Evolutionary conservation across 805 yeast species (phyloP).

Genomic region (Teunomyces atbi): DNA sequence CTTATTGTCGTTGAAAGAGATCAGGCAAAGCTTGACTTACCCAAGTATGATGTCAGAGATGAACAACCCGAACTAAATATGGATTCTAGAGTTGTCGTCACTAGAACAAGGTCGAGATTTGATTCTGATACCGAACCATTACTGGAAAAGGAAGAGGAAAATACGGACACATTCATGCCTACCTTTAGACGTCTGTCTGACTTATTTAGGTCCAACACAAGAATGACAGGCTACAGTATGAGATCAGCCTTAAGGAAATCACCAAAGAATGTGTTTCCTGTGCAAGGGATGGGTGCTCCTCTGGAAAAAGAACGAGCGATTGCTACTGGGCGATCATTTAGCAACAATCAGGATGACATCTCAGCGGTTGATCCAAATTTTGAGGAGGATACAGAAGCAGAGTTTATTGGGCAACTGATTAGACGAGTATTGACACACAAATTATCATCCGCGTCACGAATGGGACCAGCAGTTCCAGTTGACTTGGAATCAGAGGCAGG

Average conservation of each 20-base stretch:
- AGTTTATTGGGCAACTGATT: conserved; percentile 20
- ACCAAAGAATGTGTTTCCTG: conserved; percentile 80
- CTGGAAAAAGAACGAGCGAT: conserved; percentile 54
- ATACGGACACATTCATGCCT: neutral
- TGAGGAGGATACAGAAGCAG: conserved; percentile 16
- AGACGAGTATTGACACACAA: conserved; percentile 16
- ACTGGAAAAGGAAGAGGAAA: conserved; percentile 1
- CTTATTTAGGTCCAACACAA: conserved; percentile 11
- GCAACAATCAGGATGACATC: neutral
- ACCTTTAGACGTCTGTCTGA: neutral
- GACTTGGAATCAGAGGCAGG: conserved; percentile 10
- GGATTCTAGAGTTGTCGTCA: conserved; percentile 70
- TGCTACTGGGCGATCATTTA: conserved; percentile 34
- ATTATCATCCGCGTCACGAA: neutral
- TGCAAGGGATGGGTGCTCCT: conserved; percentile 73
- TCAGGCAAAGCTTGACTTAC: conserved; percentile 58
- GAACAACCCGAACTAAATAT: conserved; percentile 76
- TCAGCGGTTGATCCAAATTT: neutral
- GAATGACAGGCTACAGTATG: conserved; percentile 9
- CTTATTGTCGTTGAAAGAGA: conserved; percentile 71
- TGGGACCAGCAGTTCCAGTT: neutral
- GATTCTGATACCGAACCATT: conserved; percentile 7
- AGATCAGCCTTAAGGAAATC: conserved; percentile 29
- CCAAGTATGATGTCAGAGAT: conserved; percentile 68
- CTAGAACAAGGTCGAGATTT: conserved; percentile 23